Conservation (phyloP, 2,329 filamentous ascomycete species). For the Botrytis sinoallii region DNA sequence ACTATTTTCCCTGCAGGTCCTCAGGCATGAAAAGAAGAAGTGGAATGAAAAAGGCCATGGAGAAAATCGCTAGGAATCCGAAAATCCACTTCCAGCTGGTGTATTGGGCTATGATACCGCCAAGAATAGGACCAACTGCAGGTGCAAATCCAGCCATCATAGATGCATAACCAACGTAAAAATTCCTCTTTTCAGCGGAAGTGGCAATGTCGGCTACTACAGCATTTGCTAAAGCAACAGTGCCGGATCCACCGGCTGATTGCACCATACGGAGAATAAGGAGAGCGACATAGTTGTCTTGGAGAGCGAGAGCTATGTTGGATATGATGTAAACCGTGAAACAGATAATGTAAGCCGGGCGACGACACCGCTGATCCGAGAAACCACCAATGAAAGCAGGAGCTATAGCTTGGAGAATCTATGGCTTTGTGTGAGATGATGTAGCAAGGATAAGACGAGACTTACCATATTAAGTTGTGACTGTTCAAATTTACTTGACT, state of each 20-base stretch:
- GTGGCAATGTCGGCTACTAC: constrained; percentile 63
- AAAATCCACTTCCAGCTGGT: constrained; percentile 45
- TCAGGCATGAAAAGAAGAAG: constrained; percentile 47
- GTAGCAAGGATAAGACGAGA: background rate
- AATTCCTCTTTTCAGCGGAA: constrained; percentile 54
- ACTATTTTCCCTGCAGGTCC: constrained; percentile 48
- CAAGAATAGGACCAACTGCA: constrained; percentile 29
- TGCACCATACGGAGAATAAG: constrained; percentile 48
- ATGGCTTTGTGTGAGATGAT: constrained; percentile 8
- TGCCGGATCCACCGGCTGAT: constrained; percentile 58
- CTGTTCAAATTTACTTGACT: constrained; percentile 40
- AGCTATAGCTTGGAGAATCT: constrained; percentile 56
- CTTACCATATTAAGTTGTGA: constrained; percentile 42
- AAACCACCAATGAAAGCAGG: constrained; percentile 56
- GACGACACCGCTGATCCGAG: constrained; percentile 52
- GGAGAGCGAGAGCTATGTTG: constrained; percentile 52
- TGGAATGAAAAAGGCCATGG: constrained; percentile 25
- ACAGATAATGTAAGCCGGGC: constrained; percentile 52
- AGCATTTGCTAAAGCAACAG: constrained; percentile 55
- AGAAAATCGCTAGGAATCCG: constrained; percentile 43
- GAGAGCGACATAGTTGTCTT: constrained; percentile 49
- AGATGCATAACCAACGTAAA: constrained; percentile 64
- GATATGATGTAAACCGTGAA: constrained; percentile 53
- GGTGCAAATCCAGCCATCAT: constrained; percentile 51
- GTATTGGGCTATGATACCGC: constrained; percentile 29